Percentiles rank a stretch among this genome's conserved stretches.
These are phyloP conservation scores for Linum trigynum DNA, from an alignment of 345 rosid species.

Conservation along the genomic window DNA sequence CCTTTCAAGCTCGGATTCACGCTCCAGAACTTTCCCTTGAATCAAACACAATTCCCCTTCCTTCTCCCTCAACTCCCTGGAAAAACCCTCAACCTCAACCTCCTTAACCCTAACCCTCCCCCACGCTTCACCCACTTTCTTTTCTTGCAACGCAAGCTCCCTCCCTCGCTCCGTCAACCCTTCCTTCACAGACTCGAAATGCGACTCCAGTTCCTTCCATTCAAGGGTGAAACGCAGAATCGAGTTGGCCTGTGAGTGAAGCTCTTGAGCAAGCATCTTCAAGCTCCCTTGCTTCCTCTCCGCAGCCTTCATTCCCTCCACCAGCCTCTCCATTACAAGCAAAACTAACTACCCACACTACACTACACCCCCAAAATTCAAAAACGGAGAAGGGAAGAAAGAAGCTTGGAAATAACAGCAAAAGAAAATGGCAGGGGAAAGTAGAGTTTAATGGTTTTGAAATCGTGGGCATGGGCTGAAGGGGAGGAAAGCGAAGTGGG, in stretches of 20 bases:
- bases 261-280: slow-evolving; percentile 13
- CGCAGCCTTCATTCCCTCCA: slow-evolving; percentile 1
- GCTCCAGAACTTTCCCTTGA: background rate
- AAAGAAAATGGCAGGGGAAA: too few relatives aligned
- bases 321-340: slow-evolving; percentile 6
- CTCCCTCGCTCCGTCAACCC: background rate
- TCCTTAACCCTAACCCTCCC: background rate
- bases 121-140: slow-evolving; percentile 5
- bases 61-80: slow-evolving; percentile 4
- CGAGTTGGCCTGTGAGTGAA: slow-evolving; percentile 16
- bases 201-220: slow-evolving; percentile 28
- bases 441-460: too few relatives aligned
- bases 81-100: slow-evolving; percentile 4
- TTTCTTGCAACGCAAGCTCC: slow-evolving; percentile 8
- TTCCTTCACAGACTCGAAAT: slow-evolving; percentile 10
- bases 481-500: too few relatives aligned
- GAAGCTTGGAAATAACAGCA: too few relatives aligned
- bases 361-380: too few relatives aligned
- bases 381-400: too few relatives aligned
- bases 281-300: slow-evolving; percentile 16
- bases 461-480: too few relatives aligned
- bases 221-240: slow-evolving; percentile 18
- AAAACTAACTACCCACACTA: too few relatives aligned
- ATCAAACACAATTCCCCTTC: slow-evolving; percentile 7
- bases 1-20: background rate